These are phyloP conservation scores for Cyclocybe cylindracea DNA, from an alignment of 768 basidiomycete genomes.

Conservation along the genomic window DNA sequence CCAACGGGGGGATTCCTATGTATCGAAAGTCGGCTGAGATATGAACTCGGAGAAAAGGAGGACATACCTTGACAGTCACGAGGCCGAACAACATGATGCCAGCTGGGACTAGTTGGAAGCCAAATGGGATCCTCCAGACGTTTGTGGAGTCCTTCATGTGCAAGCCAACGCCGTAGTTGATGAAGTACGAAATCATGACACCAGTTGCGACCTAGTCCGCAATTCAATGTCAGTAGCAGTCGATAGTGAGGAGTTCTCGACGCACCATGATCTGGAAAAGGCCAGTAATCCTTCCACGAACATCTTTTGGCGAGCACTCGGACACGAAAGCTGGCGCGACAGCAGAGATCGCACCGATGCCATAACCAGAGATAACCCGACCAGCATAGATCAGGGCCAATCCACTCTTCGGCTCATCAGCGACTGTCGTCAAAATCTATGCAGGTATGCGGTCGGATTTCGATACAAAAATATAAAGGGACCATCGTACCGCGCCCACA, in stretches of 20 bases:
- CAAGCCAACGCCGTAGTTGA: constrained; percentile 66
- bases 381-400: constrained; percentile 77
- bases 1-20: constrained; percentile 75
- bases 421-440: constrained; percentile 72
- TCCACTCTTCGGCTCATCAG: constrained; percentile 51
- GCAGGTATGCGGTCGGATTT: neutral
- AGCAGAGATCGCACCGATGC: constrained; percentile 79
- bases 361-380: constrained; percentile 77
- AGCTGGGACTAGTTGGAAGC: constrained; percentile 75
- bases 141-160: constrained; percentile 47
- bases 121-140: constrained; percentile 75
- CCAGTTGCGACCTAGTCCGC: constrained; percentile 60
- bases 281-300: constrained; percentile 84
- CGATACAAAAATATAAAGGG: neutral
- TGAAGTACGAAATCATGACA: constrained; percentile 84
- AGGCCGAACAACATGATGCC: constrained; percentile 71
- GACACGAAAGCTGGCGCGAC: constrained; percentile 86
- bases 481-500: constrained; percentile 63
- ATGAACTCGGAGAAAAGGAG: neutral
- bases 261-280: constrained; percentile 82
- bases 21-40: no score
- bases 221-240: neutral
- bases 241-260: neutral
- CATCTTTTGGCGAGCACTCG: constrained; percentile 85
- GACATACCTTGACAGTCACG: constrained; percentile 57